Evolutionary conservation across 345 rosid genomes (phyloP), one percentile per base, ranked within the genome.

Genomic region (Arabidopsis arenosa): DNA sequence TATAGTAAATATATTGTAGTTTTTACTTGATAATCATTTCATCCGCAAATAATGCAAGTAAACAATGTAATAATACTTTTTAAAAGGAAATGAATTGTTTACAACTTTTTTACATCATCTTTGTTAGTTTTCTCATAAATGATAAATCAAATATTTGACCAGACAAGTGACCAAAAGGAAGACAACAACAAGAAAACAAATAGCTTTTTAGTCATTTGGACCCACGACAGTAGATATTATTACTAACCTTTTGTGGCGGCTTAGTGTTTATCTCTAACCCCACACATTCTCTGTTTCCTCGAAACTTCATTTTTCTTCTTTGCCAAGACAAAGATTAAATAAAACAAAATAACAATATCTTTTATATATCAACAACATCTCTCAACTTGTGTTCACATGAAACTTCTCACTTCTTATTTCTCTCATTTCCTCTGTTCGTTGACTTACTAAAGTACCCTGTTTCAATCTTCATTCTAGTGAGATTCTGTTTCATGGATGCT

Each of bases 191-290:
- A 47, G 14, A 58, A 66, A 23, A 48, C 73, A 75, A 11, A 15
- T 14, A 66, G 47, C 18, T 14, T 18, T n/a, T 7, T 7, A 18
- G 79, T 30, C 45, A 48, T 2, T 2, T 28, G 8, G 62, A 49
- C 68, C 73, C 51, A 66, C 23, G 47, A 17, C 15, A 35, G 33
- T 23, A 49, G 14, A 67, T 7, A 57, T 58, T 9, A 57, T 57
- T 57, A 58, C 44, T 28, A 63, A 65, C 68, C 74, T 68, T 75
- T 68, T 37, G 73, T 75, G 79, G 79, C 73, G 68, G 79, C 62
- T 75, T 10, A 59, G 26, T 67, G 73, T 58, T 51, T 75, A 59
- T 40, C 79, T 64, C 32, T 28, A 26, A 62, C 51, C 51, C 67
- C 54, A 37, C 66, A 66, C 76, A 47, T 39, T 58, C 67, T 48